Evolutionary conservation across 1,284 basidiomycete species (phyloP).

Genomic region (Ceratorhiza oryzae-sativae): DNA sequence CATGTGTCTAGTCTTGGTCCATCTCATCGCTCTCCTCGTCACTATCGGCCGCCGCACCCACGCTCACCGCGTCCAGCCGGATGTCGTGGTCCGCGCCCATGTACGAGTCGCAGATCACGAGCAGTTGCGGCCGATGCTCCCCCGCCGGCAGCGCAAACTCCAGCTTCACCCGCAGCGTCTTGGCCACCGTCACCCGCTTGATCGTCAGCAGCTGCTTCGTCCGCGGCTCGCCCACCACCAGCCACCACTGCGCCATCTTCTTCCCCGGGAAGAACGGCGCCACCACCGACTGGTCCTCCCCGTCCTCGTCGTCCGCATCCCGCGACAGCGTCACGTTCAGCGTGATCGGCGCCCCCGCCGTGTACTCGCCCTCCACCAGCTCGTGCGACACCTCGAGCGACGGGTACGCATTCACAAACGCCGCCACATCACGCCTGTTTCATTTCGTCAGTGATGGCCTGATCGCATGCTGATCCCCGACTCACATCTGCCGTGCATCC

Average conservation of each 20-base stretch:
- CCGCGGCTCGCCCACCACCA: conserved; percentile 85
- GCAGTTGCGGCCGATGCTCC: conserved; percentile 81
- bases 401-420: conserved; percentile 94
- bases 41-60: conserved; percentile 84
- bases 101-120: conserved; percentile 93
- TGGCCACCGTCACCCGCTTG: conserved; percentile 91
- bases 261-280: conserved; percentile 90
- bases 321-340: conserved; percentile 82
- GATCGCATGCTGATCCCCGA: conserved; percentile 4
- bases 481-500: conserved; percentile 85
- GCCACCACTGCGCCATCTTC: conserved; percentile 97
- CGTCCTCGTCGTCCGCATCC: conserved; percentile 75
- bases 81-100: conserved; percentile 91
- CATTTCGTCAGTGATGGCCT: conserved; percentile 43
- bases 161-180: conserved; percentile 79
- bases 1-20: conserved; percentile 53
- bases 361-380: conserved; percentile 81
- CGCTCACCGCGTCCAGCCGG: conserved; percentile 76
- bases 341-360: conserved; percentile 81
- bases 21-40: conserved; percentile 66
- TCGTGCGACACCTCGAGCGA: conserved; percentile 87
- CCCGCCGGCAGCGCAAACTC: conserved; percentile 91
- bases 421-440: conserved; percentile 82
- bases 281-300: conserved; percentile 77
- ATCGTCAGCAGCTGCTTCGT: conserved; percentile 86